Percentiles rank a stretch among this genome's conserved stretches.
Conservation (phyloP, 108 stramenopile genomes). For the Aurantiochytrium sp. region DNA sequence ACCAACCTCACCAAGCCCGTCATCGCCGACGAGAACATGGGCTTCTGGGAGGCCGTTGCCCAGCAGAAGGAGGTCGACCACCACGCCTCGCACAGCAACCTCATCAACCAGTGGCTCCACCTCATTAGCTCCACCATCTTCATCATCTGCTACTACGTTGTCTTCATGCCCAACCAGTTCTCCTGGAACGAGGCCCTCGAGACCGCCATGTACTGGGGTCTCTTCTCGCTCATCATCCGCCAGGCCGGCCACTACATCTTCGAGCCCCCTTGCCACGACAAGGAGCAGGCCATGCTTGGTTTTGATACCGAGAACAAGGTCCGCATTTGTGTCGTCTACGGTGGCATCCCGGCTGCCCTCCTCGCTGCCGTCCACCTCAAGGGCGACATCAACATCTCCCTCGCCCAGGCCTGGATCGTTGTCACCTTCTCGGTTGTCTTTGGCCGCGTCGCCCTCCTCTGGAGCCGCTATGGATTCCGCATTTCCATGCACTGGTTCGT, state of each 20-base stretch:
- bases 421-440: conserved; percentile 20
- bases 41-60: neutral
- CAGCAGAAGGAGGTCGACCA: conserved; percentile 19
- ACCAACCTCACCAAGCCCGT: neutral
- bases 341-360: neutral
- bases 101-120: conserved; percentile 20
- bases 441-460: conserved; percentile 5
- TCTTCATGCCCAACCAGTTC: neutral
- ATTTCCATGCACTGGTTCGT: conserved; percentile 16
- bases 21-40: neutral
- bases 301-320: conserved; percentile 19
- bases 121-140: conserved; percentile 11
- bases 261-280: conserved; percentile 18
- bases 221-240: conserved; percentile 13
- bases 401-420: conserved; percentile 9
- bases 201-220: conserved; percentile 13
- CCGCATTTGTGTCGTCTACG: neutral
- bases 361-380: neutral
- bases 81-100: conserved; percentile 16
- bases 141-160: neutral
- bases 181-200: neutral
- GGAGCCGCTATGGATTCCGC: conserved; percentile 2
- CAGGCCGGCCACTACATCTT: conserved; percentile 11
- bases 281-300: conserved; percentile 19
- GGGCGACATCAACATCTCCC: neutral